Evolutionary conservation across 768 basidiomycete species (phyloP), one percentile per base, ranked within the genome.

Genomic region (Sarcodon sp.): DNA sequence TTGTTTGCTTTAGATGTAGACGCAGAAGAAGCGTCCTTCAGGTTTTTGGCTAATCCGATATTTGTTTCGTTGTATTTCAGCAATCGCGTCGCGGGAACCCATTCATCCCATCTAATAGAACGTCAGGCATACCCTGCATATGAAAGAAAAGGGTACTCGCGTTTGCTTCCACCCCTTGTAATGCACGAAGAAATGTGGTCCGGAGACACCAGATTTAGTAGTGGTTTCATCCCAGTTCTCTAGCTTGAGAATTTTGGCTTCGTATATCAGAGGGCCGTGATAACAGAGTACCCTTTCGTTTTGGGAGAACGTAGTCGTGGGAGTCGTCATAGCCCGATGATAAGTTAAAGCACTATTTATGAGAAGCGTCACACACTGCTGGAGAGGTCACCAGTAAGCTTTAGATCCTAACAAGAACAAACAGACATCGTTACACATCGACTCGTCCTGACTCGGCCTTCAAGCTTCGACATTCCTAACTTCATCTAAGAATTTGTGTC

Each of bases 121-220:
- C 8, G 45, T 37, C 5, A 35, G 38, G 41, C 45, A 52, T 37
- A 39, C 43, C 43, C 32, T 7, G 41, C 3, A 27, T 32, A 27
- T 10, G 27, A 11, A n/a, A 34, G 39, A 43, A 45, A 33, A 33
- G 21, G n/a, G 8, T 16, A 69, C 78, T 54, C 61, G 93, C 90
- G 89, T 93, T 64, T 90, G 87, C 63, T 97, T 99, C 96, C 96
- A 99, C 7, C 96, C 96, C 65, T 97, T 96, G 73, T 99, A 99
- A 64, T 99, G 96, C 35, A 99, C 93, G 51, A 87, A 83, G 65
- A 89, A 97, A 57, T 94, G 89, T 3, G 79, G 77, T 6, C 93
- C 94, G 2, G 75, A 63, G 8, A 64, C 61, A 6, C 80, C 77
- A 5, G 76, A 72, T 37, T 76, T 70, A 0, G 80, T 75, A 47